phyloP scores from a whole-genome alignment of 345 rosid species.

The Boechera stricta region DNA sequence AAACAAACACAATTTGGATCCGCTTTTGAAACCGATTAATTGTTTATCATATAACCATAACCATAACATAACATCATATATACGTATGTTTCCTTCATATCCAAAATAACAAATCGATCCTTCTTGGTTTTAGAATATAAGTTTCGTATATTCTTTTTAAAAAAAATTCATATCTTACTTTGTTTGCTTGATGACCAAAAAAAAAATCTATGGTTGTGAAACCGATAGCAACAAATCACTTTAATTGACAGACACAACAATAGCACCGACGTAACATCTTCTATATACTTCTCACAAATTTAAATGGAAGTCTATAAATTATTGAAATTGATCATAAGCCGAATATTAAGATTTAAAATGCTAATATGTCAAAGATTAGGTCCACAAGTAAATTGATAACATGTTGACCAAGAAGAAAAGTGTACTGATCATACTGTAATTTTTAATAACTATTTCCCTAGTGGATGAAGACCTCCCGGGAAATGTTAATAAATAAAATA shows the following conservation, averaged over 20 bases:
- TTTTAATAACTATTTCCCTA: background rate
- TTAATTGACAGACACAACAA: conserved; percentile 19
- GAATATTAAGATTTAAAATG: background rate
- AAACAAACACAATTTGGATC: background rate
- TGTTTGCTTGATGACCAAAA: conserved; percentile 18
- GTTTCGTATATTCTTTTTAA: conserved; percentile 4
- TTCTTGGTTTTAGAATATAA: conserved; percentile 1
- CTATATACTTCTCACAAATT: background rate
- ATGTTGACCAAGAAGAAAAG: conserved; percentile 36
- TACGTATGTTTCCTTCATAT: conserved; percentile 9
- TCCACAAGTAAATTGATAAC: conserved; percentile 22
- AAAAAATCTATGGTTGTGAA: conserved; percentile 20
- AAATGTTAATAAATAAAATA: background rate
- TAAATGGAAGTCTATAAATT: background rate
- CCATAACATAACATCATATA: conserved; percentile 10
- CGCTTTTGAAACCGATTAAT: background rate
- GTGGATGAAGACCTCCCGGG: conserved; percentile 22
- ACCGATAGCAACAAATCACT: conserved; percentile 33
- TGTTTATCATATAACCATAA: conserved; percentile 15
- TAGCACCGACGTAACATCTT: conserved; percentile 38
- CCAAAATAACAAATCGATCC: background rate
- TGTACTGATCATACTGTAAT: background rate
- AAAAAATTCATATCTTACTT: conserved; percentile 22
- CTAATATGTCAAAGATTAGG: conserved; percentile 33
- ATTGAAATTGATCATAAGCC: conserved; percentile 6